These are phyloP conservation scores for Kodamaea leandrae DNA, from an alignment of 805 yeast species.

Conservation along the genomic window DNA sequence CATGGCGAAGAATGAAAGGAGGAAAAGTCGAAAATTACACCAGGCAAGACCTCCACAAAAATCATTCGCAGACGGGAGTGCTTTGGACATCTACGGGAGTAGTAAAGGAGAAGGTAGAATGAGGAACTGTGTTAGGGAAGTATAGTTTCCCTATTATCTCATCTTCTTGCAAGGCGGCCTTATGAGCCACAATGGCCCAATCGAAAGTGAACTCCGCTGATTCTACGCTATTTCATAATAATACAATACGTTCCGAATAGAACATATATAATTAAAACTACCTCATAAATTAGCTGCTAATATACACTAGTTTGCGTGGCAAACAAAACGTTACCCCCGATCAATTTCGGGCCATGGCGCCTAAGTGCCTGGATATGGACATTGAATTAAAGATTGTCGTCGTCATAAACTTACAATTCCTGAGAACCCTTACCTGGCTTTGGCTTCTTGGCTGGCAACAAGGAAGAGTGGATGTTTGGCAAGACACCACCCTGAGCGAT, in stretches of 20 bases:
- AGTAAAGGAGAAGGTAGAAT: too few species aligned
- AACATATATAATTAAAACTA: constrained; percentile 4
- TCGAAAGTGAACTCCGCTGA: too few species aligned
- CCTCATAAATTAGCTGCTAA: constrained; percentile 15
- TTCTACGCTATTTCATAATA: neutral
- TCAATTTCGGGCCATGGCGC: neutral
- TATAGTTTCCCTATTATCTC: too few species aligned
- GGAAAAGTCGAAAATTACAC: neutral
- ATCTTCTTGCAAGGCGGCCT: too few species aligned
- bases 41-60: too few species aligned
- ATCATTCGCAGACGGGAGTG: too few species aligned
- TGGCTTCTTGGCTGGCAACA: constrained; percentile 55
- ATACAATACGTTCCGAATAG: constrained; percentile 2
- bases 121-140: too few species aligned
- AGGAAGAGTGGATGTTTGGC: constrained; percentile 50
- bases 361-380: constrained; percentile 2
- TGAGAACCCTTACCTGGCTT: constrained; percentile 52
- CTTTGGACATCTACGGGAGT: too few species aligned
- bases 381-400: constrained; percentile 12
- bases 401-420: constrained; percentile 44
- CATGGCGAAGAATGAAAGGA: constrained; percentile 40
- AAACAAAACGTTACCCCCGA: constrained; percentile 9
- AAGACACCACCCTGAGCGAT: constrained; percentile 54
- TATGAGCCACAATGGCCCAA: too few species aligned
- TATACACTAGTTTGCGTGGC: constrained; percentile 17